Conservation (phyloP, 441 rosid genomes). For the Gossypium davidsonii region DNA sequence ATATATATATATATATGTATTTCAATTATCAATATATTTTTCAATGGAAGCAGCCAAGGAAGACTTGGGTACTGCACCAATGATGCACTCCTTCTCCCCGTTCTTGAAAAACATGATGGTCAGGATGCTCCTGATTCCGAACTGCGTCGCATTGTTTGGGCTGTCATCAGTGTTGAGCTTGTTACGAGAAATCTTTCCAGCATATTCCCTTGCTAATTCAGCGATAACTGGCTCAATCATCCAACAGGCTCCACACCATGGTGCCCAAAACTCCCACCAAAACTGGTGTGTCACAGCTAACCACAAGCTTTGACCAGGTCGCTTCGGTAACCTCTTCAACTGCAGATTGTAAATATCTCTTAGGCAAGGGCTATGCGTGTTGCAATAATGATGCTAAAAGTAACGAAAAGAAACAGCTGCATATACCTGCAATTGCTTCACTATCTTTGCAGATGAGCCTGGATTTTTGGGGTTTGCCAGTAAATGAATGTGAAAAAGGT, state of each 20-base stretch:
- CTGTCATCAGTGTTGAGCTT: slow-evolving; percentile 62
- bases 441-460: slow-evolving; percentile 51
- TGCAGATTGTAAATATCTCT: slow-evolving; percentile 19
- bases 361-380: not conserved
- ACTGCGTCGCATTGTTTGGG: slow-evolving; percentile 45
- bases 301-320: slow-evolving; percentile 39
- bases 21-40: slow-evolving; percentile 41
- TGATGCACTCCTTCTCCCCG: slow-evolving; percentile 59
- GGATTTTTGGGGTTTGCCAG: slow-evolving; percentile 24
- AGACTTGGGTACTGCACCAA: slow-evolving; percentile 60
- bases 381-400: not conserved
- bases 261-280: slow-evolving; percentile 74
- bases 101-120: slow-evolving; percentile 58
- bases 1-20: not conserved
- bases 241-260: slow-evolving; percentile 71
- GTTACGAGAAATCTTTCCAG: slow-evolving; percentile 48
- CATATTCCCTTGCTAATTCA: slow-evolving; percentile 54
- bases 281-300: slow-evolving; percentile 35
- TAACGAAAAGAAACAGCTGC: not conserved
- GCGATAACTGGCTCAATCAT: slow-evolving; percentile 58
- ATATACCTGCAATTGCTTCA: slow-evolving; percentile 49
- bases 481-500: slow-evolving; percentile 5
- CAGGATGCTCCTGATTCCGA: slow-evolving; percentile 63
- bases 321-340: slow-evolving; percentile 49
- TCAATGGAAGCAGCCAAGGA: slow-evolving; percentile 49